A percentile compares a stretch with the other conserved stretches of the same genome.
phyloP scores from a whole-genome alignment of 495 filamentous ascomycete genomes.

The Penicillium pancosmium region DNA sequence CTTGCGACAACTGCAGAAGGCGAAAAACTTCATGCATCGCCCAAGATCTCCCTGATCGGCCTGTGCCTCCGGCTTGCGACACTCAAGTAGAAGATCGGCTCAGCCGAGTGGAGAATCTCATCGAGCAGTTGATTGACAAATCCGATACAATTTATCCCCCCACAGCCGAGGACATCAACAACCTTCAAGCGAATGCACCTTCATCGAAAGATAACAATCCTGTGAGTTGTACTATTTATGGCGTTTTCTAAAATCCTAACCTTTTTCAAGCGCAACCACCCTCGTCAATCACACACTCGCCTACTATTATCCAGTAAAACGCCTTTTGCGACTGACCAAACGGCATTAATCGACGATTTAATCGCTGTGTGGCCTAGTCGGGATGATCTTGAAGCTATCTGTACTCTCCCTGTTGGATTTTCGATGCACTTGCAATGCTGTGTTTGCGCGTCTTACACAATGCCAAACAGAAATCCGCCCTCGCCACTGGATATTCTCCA shows the following conservation, averaged over 20 bases:
- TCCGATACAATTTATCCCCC: neutral
- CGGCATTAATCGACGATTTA: slow-evolving; percentile 27
- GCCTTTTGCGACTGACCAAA: slow-evolving; percentile 4
- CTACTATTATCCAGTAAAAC: neutral
- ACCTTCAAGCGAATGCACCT: neutral
- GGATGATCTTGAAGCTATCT: slow-evolving; percentile 37
- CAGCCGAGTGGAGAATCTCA: slow-evolving; percentile 31
- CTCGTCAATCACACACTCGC: neutral
- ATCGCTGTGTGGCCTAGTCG: slow-evolving; percentile 42
- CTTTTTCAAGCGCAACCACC: neutral
- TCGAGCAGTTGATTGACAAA: slow-evolving; percentile 27
- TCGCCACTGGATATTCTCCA: slow-evolving; percentile 35
- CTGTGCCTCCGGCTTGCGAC: slow-evolving; percentile 8
- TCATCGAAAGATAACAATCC: neutral
- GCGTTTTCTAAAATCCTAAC: neutral
- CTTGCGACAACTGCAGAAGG: slow-evolving; percentile 45
- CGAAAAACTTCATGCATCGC: slow-evolving; percentile 40
- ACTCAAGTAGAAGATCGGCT: slow-evolving; percentile 27
- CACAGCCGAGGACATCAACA: neutral
- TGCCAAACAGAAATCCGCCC: slow-evolving; percentile 9
- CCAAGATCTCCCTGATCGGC: slow-evolving; percentile 38
- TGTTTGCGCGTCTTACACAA: slow-evolving; percentile 29
- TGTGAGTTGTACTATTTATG: too few species aligned
- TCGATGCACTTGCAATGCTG: slow-evolving; percentile 29
- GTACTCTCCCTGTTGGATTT: slow-evolving; percentile 27